Evolutionary conservation across 768 basidiomycete genomes (phyloP).

Genomic region (Tubosaeta brunneosetosa): DNA sequence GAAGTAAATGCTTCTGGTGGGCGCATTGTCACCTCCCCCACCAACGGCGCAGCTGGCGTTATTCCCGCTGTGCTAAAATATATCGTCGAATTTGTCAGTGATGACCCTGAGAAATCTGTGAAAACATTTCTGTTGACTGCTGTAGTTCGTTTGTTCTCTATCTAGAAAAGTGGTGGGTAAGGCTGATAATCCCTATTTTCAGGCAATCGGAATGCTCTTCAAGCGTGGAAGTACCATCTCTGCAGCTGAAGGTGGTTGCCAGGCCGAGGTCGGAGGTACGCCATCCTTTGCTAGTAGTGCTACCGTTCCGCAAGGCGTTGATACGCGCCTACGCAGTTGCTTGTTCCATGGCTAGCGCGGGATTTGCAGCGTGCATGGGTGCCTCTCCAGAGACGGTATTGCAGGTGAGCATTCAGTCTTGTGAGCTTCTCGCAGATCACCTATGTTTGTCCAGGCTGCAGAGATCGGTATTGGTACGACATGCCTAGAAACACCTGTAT

Average conservation of each 20-base stretch:
- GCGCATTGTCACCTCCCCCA: constrained; percentile 91
- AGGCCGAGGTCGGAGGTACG: constrained; percentile 89
- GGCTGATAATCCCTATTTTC: constrained; percentile 9
- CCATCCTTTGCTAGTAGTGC: background rate
- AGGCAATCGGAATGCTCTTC: constrained; percentile 94
- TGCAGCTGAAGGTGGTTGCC: constrained; percentile 93
- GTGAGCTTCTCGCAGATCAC: background rate
- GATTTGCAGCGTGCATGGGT: constrained; percentile 93
- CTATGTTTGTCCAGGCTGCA: constrained; percentile 49
- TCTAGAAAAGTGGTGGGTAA: background rate
- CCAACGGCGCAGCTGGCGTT: constrained; percentile 90
- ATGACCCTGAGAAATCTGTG: constrained; percentile 84
- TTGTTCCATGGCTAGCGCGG: constrained; percentile 93
- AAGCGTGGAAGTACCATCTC: constrained; percentile 97
- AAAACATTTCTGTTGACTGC: constrained; percentile 89
- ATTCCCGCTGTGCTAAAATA: constrained; percentile 93
- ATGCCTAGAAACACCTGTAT: background rate
- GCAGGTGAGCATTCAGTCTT: constrained; percentile 42
- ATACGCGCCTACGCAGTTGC: constrained; percentile 53
- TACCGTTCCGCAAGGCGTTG: background rate
- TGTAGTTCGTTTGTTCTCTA: constrained; percentile 45
- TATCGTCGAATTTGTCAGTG: constrained; percentile 85
- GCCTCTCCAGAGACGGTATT: constrained; percentile 79
- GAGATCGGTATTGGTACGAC: constrained; percentile 82
- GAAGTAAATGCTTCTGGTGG: constrained; percentile 94